phyloP scores from a whole-genome alignment of 1,284 basidiomycete genomes.

The Trametes pubescens region DNA sequence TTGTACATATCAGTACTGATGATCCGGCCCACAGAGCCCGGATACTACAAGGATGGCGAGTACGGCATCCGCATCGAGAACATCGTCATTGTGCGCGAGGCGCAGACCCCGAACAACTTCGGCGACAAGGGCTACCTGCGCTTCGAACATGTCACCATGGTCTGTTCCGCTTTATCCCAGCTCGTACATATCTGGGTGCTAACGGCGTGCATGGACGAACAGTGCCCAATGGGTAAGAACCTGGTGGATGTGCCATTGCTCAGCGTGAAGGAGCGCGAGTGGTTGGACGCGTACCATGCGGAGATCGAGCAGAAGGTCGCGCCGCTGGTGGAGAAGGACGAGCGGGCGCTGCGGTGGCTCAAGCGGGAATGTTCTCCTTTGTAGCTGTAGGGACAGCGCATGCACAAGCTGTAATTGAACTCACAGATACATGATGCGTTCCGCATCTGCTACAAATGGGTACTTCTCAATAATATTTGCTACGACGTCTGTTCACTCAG shows the following conservation, averaged over 20 bases:
- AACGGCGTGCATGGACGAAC: background rate
- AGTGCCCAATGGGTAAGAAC: slow-evolving; percentile 91
- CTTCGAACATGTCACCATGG: slow-evolving; percentile 89
- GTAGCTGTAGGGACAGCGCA: slow-evolving; percentile 29
- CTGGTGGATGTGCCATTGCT: slow-evolving; percentile 79
- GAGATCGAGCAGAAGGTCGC: slow-evolving; percentile 82
- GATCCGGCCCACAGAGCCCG: slow-evolving; percentile 68
- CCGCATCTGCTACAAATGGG: background rate
- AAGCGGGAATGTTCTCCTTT: slow-evolving; percentile 70
- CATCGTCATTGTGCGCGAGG: slow-evolving; percentile 80
- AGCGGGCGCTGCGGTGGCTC: slow-evolving; percentile 82
- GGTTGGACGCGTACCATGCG: slow-evolving; percentile 89
- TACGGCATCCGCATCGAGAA: slow-evolving; percentile 97
- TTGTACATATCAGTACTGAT: background rate
- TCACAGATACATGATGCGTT: background rate
- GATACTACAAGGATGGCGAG: slow-evolving; percentile 91
- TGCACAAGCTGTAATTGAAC: background rate
- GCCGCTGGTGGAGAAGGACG: slow-evolving; percentile 77
- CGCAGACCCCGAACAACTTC: slow-evolving; percentile 84
- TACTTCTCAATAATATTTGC: too few species aligned
- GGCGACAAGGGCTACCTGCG: slow-evolving; percentile 84
- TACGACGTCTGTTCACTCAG: too few species aligned
- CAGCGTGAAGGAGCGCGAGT: slow-evolving; percentile 71
- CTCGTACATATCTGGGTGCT: background rate
- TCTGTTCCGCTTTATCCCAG: too few species aligned